Conservation (phyloP, 2,329 filamentous ascomycete genomes). For the Epichloe coenophiala region DNA sequence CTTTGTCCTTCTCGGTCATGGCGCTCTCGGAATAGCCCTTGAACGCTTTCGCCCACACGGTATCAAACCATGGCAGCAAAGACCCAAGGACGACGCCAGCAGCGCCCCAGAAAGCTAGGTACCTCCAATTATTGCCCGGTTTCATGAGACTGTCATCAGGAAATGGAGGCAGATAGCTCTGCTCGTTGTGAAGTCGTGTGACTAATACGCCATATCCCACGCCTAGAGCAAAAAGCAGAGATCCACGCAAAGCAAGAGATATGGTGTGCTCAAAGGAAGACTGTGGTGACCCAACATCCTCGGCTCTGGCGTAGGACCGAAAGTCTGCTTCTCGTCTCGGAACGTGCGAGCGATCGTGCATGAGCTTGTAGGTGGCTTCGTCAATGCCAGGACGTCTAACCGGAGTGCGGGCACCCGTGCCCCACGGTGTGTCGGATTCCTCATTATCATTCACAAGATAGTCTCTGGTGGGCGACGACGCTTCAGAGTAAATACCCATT, state of each 20-base stretch:
- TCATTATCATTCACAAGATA: constrained; percentile 29
- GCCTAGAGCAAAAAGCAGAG: constrained; percentile 64
- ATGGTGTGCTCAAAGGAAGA: constrained; percentile 18
- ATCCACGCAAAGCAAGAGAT: constrained; percentile 42
- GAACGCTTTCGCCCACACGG: constrained; percentile 49
- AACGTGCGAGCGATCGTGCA: constrained; percentile 25
- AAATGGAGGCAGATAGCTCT: constrained; percentile 46
- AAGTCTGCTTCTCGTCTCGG: constrained; percentile 23
- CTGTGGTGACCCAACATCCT: constrained; percentile 12
- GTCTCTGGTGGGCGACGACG: constrained; percentile 35
- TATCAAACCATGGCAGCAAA: constrained; percentile 73
- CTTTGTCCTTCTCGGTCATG: constrained; percentile 16
- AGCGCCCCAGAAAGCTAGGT: constrained; percentile 69
- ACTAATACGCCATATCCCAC: constrained; percentile 73
- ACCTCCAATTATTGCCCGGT: constrained; percentile 42
- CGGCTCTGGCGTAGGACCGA: constrained; percentile 9
- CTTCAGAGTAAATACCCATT: constrained; percentile 76
- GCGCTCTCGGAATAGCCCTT: constrained; percentile 21
- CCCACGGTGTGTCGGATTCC: constrained; percentile 60
- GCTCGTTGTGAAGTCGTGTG: constrained; percentile 60
- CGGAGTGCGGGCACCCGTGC: constrained; percentile 62
- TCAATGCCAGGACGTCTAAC: constrained; percentile 28
- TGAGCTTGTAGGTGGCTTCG: constrained; percentile 30
- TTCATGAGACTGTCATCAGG: constrained; percentile 29
- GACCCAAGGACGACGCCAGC: constrained; percentile 67